These are phyloP conservation scores for Fragaria vesca DNA, from an alignment of 306 rosid genomes.

Conservation along the genomic window DNA sequence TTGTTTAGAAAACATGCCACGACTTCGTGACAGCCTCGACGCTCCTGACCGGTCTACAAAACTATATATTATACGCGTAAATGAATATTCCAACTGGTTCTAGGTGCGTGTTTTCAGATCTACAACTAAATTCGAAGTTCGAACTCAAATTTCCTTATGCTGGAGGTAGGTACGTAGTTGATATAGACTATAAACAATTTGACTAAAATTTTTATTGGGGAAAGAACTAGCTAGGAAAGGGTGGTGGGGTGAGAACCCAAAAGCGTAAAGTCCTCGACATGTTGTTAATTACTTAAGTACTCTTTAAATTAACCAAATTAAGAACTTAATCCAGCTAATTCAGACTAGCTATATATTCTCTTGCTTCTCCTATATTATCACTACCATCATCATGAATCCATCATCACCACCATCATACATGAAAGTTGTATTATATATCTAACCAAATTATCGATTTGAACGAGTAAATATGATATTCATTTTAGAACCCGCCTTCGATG, in stretches of 20 bases:
- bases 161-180: neutral
- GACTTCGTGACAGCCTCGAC: neutral
- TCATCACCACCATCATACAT: too few species aligned
- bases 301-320: neutral
- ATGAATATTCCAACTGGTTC: neutral
- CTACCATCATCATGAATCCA: too few species aligned
- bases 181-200: neutral
- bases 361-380: neutral
- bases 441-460: neutral
- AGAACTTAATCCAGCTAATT: neutral
- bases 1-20: neutral
- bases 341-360: neutral
- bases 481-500: too few species aligned
- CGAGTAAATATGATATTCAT: neutral
- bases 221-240: slow-evolving; percentile 1
- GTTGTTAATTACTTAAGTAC: neutral
- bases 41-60: neutral
- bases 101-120: neutral
- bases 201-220: neutral
- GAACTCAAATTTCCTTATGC: neutral
- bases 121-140: neutral
- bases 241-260: slow-evolving; percentile 1
- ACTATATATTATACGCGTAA: neutral
- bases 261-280: neutral
- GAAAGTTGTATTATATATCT: too few species aligned